Conservation (phyloP, 2,329 filamentous ascomycete species). For the Colletotrichum limetticola region DNA sequence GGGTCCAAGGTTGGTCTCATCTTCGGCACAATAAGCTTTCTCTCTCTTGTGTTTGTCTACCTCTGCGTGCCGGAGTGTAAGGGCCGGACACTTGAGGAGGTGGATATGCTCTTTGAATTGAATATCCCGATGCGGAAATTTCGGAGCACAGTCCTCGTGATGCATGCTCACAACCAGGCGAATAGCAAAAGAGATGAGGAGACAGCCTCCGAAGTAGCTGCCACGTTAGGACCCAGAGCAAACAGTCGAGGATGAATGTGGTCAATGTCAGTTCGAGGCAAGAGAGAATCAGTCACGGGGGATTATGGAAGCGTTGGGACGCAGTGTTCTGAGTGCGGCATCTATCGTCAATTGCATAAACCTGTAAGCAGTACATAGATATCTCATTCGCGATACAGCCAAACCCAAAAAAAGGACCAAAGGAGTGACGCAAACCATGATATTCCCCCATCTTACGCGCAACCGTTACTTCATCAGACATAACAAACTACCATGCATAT, state of each 20-base stretch:
- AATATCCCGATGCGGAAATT: neutral
- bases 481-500: slow-evolving; percentile 29
- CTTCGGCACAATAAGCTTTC: slow-evolving; percentile 9
- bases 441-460: slow-evolving; percentile 18
- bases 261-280: too few species aligned
- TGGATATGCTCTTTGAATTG: slow-evolving; percentile 57
- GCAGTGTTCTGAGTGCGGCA: neutral
- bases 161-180: neutral
- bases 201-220: neutral
- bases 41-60: slow-evolving; percentile 16
- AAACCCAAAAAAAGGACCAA: slow-evolving; percentile 21
- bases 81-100: slow-evolving; percentile 79
- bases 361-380: slow-evolving; percentile 25
- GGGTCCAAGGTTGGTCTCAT: slow-evolving; percentile 36
- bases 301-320: neutral
- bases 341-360: slow-evolving; percentile 25
- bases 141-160: neutral
- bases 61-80: slow-evolving; percentile 58
- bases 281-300: too few species aligned
- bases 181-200: neutral
- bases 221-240: neutral
- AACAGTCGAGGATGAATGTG: too few species aligned
- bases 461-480: slow-evolving; percentile 27
- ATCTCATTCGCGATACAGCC: slow-evolving; percentile 4
- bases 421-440: slow-evolving; percentile 24